Percentiles rank a stretch among this genome's conserved stretches.
Evolutionary conservation across 2,329 filamentous ascomycete genomes (phyloP).

Genomic region (Alternaria sp.): DNA sequence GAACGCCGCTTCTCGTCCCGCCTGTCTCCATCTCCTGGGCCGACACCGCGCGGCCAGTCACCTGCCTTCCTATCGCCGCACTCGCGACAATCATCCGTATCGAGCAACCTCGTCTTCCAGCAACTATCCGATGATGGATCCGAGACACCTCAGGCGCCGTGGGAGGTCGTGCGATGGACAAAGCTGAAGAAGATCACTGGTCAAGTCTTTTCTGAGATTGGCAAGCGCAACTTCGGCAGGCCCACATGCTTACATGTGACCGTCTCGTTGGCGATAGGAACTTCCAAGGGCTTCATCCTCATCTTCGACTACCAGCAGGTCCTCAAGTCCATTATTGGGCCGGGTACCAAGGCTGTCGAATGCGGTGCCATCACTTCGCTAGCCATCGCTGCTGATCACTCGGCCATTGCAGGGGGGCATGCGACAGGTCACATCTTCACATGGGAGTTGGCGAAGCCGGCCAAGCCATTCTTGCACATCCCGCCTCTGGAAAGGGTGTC

Average conservation of each 20-base stretch:
- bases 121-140: slow-evolving; percentile 59
- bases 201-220: slow-evolving; percentile 90
- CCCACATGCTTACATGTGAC: slow-evolving; percentile 91
- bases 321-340: slow-evolving; percentile 90
- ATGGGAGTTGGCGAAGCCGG: slow-evolving; percentile 86
- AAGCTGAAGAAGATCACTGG: slow-evolving; percentile 86
- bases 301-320: slow-evolving; percentile 98
- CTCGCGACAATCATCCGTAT: slow-evolving; percentile 80
- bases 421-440: slow-evolving; percentile 91
- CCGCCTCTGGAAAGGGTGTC: slow-evolving; percentile 73
- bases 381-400: slow-evolving; percentile 91
- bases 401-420: slow-evolving; percentile 89
- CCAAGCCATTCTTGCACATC: slow-evolving; percentile 87
- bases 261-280: slow-evolving; percentile 86
- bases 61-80: slow-evolving; percentile 78
- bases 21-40: slow-evolving; percentile 66
- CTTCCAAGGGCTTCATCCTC: slow-evolving; percentile 90
- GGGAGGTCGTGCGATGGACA: slow-evolving; percentile 98
- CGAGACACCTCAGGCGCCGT: slow-evolving; percentile 75
- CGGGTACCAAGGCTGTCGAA: slow-evolving; percentile 91
- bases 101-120: slow-evolving; percentile 69
- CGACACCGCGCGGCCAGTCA: slow-evolving; percentile 71
- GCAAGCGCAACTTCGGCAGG: slow-evolving; percentile 88
- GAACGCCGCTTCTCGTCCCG: slow-evolving; percentile 93
- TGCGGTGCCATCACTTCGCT: slow-evolving; percentile 86